phyloP scores from a whole-genome alignment of 306 rosid species.

The Prunus dulcis region DNA sequence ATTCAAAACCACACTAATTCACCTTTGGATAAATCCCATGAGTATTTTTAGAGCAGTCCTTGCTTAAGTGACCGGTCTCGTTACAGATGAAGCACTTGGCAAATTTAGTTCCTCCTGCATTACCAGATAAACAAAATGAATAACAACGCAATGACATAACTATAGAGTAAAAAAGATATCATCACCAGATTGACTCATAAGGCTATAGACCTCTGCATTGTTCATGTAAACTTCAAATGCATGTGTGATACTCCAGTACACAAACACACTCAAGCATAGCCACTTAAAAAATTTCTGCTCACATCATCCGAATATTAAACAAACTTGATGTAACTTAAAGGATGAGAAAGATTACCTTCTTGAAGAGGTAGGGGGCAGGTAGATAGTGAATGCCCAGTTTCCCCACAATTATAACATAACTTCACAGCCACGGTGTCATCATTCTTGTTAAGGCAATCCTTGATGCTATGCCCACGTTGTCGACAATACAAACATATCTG shows the following conservation, averaged over 20 bases:
- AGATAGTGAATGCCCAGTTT: constrained; percentile 69
- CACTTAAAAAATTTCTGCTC: not conserved
- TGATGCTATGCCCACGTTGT: constrained; percentile 75
- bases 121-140: constrained; percentile 21
- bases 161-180: not conserved
- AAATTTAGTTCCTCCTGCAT: constrained; percentile 84
- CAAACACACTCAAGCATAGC: not conserved
- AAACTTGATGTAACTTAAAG: not conserved
- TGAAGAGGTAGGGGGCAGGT: constrained; percentile 57
- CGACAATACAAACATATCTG: constrained; percentile 92
- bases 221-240: constrained; percentile 6
- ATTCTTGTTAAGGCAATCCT: constrained; percentile 66
- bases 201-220: not conserved
- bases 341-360: constrained; percentile 47
- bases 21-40: constrained; percentile 97
- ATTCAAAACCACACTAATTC: constrained; percentile 6
- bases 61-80: constrained; percentile 84
- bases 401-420: constrained; percentile 85
- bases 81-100: constrained; percentile 89
- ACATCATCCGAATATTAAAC: not conserved
- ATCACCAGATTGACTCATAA: not conserved
- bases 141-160: constrained; percentile 3
- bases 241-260: not conserved
- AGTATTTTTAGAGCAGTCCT: constrained; percentile 78
- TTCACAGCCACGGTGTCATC: constrained; percentile 41